Conservation (phyloP, 805 yeast species). For the Pichia scutulata region DNA sequence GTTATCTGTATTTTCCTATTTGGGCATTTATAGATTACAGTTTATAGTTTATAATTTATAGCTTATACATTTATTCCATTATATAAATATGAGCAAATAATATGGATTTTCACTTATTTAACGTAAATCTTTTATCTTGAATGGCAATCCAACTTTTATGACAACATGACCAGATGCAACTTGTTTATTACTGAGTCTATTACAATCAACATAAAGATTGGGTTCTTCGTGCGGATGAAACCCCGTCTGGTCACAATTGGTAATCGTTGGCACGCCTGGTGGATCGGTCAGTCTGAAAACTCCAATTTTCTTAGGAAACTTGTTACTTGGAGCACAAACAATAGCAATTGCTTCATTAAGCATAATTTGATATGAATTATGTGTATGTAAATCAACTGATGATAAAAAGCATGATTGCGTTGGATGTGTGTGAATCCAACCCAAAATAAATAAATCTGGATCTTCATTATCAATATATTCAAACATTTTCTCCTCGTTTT, state of each 20-base stretch:
- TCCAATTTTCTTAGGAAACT: slow-evolving; percentile 40
- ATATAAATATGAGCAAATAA: neutral
- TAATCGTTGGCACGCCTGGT: slow-evolving; percentile 50
- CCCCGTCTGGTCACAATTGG: slow-evolving; percentile 40
- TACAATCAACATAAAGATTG: slow-evolving; percentile 42
- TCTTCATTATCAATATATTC: slow-evolving; percentile 47
- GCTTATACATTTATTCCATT: neutral
- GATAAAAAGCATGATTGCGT: slow-evolving; percentile 65
- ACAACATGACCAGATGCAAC: slow-evolving; percentile 41
- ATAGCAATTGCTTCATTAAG: slow-evolving; percentile 62
- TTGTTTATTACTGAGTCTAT: slow-evolving; percentile 24
- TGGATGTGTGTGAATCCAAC: slow-evolving; percentile 74
- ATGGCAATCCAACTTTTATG: slow-evolving; percentile 38
- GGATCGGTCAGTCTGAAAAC: slow-evolving; percentile 58
- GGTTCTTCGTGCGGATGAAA: slow-evolving; percentile 58
- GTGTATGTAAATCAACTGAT: slow-evolving; percentile 62
- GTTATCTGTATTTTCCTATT: neutral
- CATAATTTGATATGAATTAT: slow-evolving; percentile 62
- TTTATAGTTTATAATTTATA: neutral
- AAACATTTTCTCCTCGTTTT: slow-evolving; percentile 51
- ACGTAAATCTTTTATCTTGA: slow-evolving; percentile 43
- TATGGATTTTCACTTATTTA: neutral
- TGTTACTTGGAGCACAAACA: slow-evolving; percentile 50
- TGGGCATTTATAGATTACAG: neutral
- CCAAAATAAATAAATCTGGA: slow-evolving; percentile 44